Evolutionary conservation across 2,329 filamentous ascomycete species (phyloP), one percentile per base, ranked within the genome.

Genomic region (Hortaea sp.): DNA sequence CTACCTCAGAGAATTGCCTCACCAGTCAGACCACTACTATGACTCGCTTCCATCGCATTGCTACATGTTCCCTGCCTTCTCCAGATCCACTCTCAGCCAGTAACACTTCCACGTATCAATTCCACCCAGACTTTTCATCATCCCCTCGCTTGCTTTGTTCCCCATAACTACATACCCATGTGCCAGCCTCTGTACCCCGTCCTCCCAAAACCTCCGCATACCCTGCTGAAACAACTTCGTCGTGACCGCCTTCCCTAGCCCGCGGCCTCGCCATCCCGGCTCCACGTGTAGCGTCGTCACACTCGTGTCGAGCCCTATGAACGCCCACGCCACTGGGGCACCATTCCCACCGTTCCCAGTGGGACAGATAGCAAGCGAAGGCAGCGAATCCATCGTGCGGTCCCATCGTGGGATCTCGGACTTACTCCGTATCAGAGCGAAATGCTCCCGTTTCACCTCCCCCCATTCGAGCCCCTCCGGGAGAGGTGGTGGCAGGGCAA

Each of bases 301-400:
- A n/a, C 76, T 79, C 1, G 74, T 80, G 56, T 85, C 81, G 2
- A 75, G 66, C 0, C 78, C 79, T 64, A 69, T 55, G 45, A 86
- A 84, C 0, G 74, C 76, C 83, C 83, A 87, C 0, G 81, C 78
- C 5, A 85, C 65, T 0, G 78, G 75, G 1, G 65, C 71, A 12
- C 75, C 71, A 1, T 68, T 70, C 1, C 13, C 5, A 12, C 74
- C 69, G 1, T 44, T 72, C 0, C 28, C 32, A 10, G 53, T 31
- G 29, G 44, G 47, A 43, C 50, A 63, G 39, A 64, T 56, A 3
- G 56, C 60, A 12, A 61, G 43, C 75, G 65, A 20, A 6, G 67
- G 65, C 42, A 72, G 44, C 29, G 63, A 59, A 37, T 66, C 52
- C 44, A 74, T 50, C 7, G 71, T 73, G 9, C 57, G 55, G 64